phyloP scores from a whole-genome alignment of 306 rosid species.

The Rosa lucieae region DNA sequence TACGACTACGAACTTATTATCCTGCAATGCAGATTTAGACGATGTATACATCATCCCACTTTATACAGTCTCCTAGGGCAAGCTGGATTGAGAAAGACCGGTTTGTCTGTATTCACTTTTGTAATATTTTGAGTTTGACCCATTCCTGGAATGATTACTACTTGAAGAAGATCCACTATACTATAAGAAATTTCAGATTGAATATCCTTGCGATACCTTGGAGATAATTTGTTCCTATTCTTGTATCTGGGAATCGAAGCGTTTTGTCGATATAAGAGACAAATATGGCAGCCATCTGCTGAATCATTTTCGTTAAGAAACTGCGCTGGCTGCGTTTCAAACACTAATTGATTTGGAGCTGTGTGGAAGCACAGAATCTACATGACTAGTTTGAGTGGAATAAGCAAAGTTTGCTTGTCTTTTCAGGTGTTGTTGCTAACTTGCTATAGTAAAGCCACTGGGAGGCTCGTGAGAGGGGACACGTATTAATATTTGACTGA shows the following conservation, averaged over 20 bases:
- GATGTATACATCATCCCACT: background rate
- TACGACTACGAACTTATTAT: background rate
- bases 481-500: conserved; percentile 30
- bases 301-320: background rate
- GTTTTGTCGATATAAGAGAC: background rate
- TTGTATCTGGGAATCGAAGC: background rate
- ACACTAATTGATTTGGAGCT: conserved; percentile 26
- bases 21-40: background rate
- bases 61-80: background rate
- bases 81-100: conserved; percentile 12
- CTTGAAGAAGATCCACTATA: conserved; percentile 1
- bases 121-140: background rate
- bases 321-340: conserved; percentile 30
- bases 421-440: conserved; percentile 25
- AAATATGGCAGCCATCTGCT: background rate
- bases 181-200: background rate
- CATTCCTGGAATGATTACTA: background rate
- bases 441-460: conserved; percentile 24
- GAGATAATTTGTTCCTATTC: background rate
- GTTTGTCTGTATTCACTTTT: conserved; percentile 3
- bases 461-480: conserved; percentile 24
- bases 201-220: background rate
- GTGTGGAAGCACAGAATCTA: conserved; percentile 30
- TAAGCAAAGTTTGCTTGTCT: conserved; percentile 24
- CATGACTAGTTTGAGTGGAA: conserved; percentile 31